These are phyloP conservation scores for Candida neerlandica DNA, from an alignment of 1,139 yeast species.

Conservation along the genomic window DNA sequence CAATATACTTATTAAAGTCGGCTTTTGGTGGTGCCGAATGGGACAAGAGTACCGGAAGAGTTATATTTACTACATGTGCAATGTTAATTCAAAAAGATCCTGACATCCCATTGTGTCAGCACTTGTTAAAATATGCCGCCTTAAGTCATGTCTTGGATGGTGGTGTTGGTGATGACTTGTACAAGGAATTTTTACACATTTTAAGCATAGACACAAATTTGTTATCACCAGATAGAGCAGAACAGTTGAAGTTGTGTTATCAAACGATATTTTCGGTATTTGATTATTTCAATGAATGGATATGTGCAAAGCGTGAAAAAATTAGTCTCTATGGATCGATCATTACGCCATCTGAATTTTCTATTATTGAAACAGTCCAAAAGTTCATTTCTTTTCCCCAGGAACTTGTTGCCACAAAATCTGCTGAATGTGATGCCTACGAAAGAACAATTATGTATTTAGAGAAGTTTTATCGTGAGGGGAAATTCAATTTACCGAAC, in stretches of 20 bases:
- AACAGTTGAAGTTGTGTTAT: constrained; percentile 63
- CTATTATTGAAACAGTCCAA: constrained; percentile 40
- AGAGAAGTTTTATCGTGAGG: constrained; percentile 69
- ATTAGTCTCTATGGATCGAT: constrained; percentile 22
- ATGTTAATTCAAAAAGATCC: constrained; percentile 65
- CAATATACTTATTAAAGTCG: constrained; percentile 63
- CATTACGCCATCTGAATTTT: background rate
- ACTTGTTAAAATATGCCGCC: constrained; percentile 78
- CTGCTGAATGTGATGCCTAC: constrained; percentile 82
- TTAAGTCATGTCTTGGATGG: constrained; percentile 62
- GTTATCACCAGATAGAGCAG: constrained; percentile 53
- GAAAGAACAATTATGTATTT: constrained; percentile 88
- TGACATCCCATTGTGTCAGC: constrained; percentile 68
- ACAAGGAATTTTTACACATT: constrained; percentile 59
- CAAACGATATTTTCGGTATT: constrained; percentile 75
- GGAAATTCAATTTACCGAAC: constrained; percentile 30
- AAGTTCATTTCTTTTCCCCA: constrained; percentile 63
- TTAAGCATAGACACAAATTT: constrained; percentile 43
- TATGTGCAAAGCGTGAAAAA: constrained; percentile 38
- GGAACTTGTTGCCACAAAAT: constrained; percentile 70
- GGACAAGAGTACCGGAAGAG: constrained; percentile 20
- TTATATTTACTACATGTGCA: constrained; percentile 66
- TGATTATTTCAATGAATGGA: constrained; percentile 86
- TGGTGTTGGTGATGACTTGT: constrained; percentile 46
- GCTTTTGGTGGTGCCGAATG: constrained; percentile 22